Evolutionary conservation across 2,329 filamentous ascomycete species (phyloP), one percentile per base, ranked within the genome.

Genomic region (Spiromastix sp.): DNA sequence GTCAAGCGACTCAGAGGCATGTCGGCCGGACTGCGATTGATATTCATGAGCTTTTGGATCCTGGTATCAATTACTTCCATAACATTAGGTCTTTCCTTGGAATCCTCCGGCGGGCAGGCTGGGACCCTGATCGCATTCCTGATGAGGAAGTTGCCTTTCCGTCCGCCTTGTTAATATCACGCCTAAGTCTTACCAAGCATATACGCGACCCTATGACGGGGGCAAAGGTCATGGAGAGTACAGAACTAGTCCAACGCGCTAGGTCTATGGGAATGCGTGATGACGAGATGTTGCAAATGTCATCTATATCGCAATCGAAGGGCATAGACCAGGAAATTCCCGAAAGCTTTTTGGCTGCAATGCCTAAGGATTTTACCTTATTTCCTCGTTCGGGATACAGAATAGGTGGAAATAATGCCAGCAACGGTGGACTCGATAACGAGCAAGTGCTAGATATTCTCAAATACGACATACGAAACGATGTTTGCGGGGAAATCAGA

Each of bases 61-160:
- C 40, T 9, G 30, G 37, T 1, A 3, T n/a, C 3, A 57, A 55
- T 22, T 20, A n/a, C 2, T 48, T 52, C 20, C 65, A 61, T 47
- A 56, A 48, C 17, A 43, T 38, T 1, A 61, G 57, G 34, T 56
- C 62, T 0, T 38, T 46, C n/a, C 35, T 63, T 4, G 18, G 49
- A 4, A 17, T 52, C 0, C 60, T 50, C 28, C 47, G 47, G 4
- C 44, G 49, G 5, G 55, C 56, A 5, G 44, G 50, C 5, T 67
- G 59, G 60, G 44, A 59, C 18, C 24, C 48, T 5, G 52, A 60
- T 5, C 48, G 48, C 4, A 59, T 67, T 7, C 54, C 58, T 1
- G 57, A 64, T 25, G 40, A 43, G 1, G 51, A 59, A 1, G 11
- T 64, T 19, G 34, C 40, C 0, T 17, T 51, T 3, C 11, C 7